phyloP scores from a whole-genome alignment of 2,329 filamentous ascomycete species.

The Alternaria burnsii region DNA sequence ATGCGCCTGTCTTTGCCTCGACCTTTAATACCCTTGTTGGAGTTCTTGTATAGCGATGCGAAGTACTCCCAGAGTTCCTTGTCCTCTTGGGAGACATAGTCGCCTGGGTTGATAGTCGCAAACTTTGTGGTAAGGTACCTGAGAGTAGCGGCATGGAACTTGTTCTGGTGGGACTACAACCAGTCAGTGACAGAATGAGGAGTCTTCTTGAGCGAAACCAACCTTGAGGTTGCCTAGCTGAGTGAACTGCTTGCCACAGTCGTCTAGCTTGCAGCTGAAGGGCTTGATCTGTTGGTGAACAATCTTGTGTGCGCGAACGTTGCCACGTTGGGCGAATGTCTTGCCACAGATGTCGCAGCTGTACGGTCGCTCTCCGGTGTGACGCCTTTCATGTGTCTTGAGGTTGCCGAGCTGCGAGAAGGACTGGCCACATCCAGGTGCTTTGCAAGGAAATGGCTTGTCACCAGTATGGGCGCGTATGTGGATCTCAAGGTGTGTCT shows the following conservation, averaged over 20 bases:
- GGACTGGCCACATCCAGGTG: slow-evolving; percentile 75
- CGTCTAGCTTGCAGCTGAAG: slow-evolving; percentile 81
- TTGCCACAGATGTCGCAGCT: slow-evolving; percentile 82
- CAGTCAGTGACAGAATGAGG: slow-evolving; percentile 19
- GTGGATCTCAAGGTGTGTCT: slow-evolving; percentile 93
- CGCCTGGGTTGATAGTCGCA: slow-evolving; percentile 67
- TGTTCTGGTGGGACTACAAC: slow-evolving; percentile 84
- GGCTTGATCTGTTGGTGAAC: slow-evolving; percentile 81
- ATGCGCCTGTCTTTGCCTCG: slow-evolving; percentile 85
- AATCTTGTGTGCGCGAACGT: slow-evolving; percentile 82
- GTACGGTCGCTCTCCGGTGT: slow-evolving; percentile 88
- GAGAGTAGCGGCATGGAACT: slow-evolving; percentile 83
- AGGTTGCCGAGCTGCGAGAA: slow-evolving; percentile 94
- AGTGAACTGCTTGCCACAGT: slow-evolving; percentile 87
- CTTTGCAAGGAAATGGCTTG: slow-evolving; percentile 82
- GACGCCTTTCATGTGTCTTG: slow-evolving; percentile 87
- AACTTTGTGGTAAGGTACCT: slow-evolving; percentile 75
- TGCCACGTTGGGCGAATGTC: slow-evolving; percentile 84
- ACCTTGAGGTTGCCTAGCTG: slow-evolving; percentile 93
- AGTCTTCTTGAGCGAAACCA: slow-evolving; percentile 5
- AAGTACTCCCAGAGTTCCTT: slow-evolving; percentile 87
- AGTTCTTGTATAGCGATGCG: slow-evolving; percentile 89
- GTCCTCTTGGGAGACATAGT: slow-evolving; percentile 72
- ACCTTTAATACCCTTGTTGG: slow-evolving; percentile 98
- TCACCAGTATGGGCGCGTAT: slow-evolving; percentile 86